phyloP scores from a whole-genome alignment of 768 basidiomycete species.

The Rhodotorula diobovata region DNA sequence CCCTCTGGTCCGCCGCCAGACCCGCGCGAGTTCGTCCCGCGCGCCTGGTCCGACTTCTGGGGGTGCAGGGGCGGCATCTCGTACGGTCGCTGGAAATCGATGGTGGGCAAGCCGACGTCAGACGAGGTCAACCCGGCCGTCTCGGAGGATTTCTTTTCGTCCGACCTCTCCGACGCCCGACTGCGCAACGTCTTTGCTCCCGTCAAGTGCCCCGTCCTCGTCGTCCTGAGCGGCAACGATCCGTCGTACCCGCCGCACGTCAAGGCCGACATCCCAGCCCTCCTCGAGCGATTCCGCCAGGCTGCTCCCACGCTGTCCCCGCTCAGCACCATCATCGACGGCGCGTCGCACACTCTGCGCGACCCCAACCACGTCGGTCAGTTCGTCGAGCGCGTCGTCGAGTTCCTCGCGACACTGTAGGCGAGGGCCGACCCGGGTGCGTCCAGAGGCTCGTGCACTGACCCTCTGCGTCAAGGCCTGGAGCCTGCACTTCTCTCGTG shows the following conservation, averaged over 20 bases:
- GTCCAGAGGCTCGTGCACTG: no score
- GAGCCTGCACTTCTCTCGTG: no score
- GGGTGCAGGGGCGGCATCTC: background rate
- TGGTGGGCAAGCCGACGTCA: background rate
- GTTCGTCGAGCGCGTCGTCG: background rate
- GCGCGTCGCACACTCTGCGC: background rate
- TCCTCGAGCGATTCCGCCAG: background rate
- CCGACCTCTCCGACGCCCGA: background rate
- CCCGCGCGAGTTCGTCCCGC: background rate
- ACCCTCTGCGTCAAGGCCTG: no score
- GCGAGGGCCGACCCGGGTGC: no score
- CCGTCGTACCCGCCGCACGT: background rate
- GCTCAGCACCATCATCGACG: background rate
- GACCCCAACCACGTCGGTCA: background rate
- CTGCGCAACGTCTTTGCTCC: constrained; percentile 4
- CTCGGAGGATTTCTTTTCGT: constrained; percentile 8
- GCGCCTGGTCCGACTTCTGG: background rate
- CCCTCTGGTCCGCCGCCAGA: background rate
- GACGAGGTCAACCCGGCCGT: background rate
- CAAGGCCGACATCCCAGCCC: background rate
- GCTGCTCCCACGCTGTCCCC: background rate
- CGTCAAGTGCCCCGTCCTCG: background rate
- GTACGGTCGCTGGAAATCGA: background rate
- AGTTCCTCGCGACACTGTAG: background rate
- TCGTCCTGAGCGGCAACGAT: constrained; percentile 1